These are phyloP conservation scores for Puccinia novopanici DNA, from an alignment of 1,284 basidiomycete species.

Conservation along the genomic window DNA sequence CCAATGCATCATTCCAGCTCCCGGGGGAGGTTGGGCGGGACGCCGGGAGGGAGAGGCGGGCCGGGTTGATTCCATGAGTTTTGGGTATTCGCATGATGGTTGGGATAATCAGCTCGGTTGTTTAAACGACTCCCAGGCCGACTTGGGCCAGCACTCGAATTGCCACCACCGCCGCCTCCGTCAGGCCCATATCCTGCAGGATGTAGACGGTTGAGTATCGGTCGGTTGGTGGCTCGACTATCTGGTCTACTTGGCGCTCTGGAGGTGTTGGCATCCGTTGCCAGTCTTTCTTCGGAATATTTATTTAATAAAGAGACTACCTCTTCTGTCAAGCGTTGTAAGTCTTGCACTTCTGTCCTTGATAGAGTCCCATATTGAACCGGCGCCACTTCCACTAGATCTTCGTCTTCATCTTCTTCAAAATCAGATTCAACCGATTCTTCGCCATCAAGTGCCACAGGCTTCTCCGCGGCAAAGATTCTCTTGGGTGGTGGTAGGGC, in stretches of 20 bases:
- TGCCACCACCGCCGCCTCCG: neutral
- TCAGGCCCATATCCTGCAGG: neutral
- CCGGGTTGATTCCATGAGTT: neutral
- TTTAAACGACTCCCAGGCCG: constrained; percentile 41
- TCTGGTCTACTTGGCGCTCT: constrained; percentile 43
- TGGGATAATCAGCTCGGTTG: constrained; percentile 3
- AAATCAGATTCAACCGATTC: constrained; percentile 31
- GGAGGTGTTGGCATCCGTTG: constrained; percentile 39
- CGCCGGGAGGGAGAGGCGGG: neutral
- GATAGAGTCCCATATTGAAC: constrained; percentile 21
- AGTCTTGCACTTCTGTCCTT: constrained; percentile 34
- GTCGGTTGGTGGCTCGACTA: constrained; percentile 34
- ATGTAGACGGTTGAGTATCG: constrained; percentile 11
- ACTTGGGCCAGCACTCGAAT: constrained; percentile 36
- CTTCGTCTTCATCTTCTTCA: constrained; percentile 37
- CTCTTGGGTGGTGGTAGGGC: neutral
- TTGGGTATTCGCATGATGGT: neutral
- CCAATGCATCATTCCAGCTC: constrained; percentile 4
- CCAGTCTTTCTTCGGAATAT: constrained; percentile 48
- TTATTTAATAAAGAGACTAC: constrained; percentile 43
- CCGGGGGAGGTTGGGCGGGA: constrained; percentile 6
- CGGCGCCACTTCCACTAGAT: constrained; percentile 19
- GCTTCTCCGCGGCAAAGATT: neutral
- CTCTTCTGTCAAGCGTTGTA: constrained; percentile 43
- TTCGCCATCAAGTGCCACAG: constrained; percentile 9